Percentiles rank a stretch among this genome's conserved stretches.
phyloP scores from a whole-genome alignment of 2,329 filamentous ascomycete species.

The Alternaria longipes region DNA sequence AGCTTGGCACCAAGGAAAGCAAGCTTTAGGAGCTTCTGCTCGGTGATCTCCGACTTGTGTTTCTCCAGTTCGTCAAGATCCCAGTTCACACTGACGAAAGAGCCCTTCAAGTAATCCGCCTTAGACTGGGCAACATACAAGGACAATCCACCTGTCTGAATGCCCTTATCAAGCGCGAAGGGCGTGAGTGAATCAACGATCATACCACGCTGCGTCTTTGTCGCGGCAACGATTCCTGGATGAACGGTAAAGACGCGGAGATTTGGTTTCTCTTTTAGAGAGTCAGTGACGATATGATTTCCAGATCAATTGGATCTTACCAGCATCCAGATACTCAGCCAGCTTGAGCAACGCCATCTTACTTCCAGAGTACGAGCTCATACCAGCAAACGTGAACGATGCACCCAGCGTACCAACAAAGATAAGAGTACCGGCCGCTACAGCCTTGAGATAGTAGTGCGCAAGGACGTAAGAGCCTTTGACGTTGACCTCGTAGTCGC shows the following conservation, averaged over 20 bases:
- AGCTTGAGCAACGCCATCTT: slow-evolving; percentile 35
- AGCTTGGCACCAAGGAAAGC: slow-evolving; percentile 30
- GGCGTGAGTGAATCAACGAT: not conserved
- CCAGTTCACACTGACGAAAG: slow-evolving; percentile 39
- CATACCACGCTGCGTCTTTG: slow-evolving; percentile 12
- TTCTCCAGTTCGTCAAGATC: slow-evolving; percentile 42
- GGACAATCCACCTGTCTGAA: slow-evolving; percentile 25
- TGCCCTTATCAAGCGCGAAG: slow-evolving; percentile 10
- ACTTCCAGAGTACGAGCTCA: slow-evolving; percentile 29
- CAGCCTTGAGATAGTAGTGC: slow-evolving; percentile 19
- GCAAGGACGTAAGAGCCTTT: slow-evolving; percentile 25
- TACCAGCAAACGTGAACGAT: slow-evolving; percentile 20
- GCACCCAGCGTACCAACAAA: slow-evolving; percentile 14
- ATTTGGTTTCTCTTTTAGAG: not conserved
- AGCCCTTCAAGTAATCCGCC: slow-evolving; percentile 32
- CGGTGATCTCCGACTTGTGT: slow-evolving; percentile 40
- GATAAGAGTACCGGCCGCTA: slow-evolving; percentile 29
- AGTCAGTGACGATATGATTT: not conserved
- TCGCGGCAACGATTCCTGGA: slow-evolving; percentile 33
- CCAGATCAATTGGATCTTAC: not conserved
- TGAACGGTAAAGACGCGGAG: slow-evolving; percentile 26
- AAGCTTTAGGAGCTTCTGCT: slow-evolving; percentile 39
- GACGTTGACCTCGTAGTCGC: slow-evolving; percentile 30
- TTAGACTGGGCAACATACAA: slow-evolving; percentile 27
- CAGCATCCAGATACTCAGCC: slow-evolving; percentile 32